Base-by-base conservation (phyloP, 2,329 filamentous ascomycete species). In the Pyricularia pennisetigena region DNA sequence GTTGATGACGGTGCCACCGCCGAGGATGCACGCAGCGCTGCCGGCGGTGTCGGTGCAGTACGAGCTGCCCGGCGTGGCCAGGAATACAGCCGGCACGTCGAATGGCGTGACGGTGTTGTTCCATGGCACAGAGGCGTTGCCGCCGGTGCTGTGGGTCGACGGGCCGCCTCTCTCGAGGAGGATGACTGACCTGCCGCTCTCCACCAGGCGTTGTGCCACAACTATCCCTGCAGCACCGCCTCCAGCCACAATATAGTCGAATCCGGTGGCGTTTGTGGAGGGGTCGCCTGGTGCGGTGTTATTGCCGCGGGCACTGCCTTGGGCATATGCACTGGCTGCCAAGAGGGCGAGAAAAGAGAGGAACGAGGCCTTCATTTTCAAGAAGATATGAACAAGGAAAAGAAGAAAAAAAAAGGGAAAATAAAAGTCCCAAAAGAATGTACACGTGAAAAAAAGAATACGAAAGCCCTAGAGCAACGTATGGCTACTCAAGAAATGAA, bases 161-260 rank as follows among this genome's bases (percentile, higher is more conserved):
- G 76, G 73, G n/a, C 72, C 74, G 49, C 78, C 78, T 66, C 78
- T 76, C 71, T 80, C 78, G 49, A 80, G 69, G 8, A 80, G 74
- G 4, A 80, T 74, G 2, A 80, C 78, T 10, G 74, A 76, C 49
- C 73, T 74, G 35, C 77, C 77, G 26, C 75, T 74, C 72, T 80
- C 77, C 6, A 76, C 76, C 10, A 80, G 73, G 20, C 77, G 74
- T 69, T 76, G 74, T 3, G 78, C 77, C 0, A 74, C 73, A 24
- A 79, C 72, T 68, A 79, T 72, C 28, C 78, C 78, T 4, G 77
- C 74, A 14, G 77, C 74, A 23, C 78, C 78, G 28, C 74, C 78
- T 57, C 78, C 78, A 0, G 76, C 78, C 10, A 80, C 75, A 23
- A 80, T 80, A 66, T 78, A 78, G 66, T 80, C 78, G 69, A 78